Conservation (phyloP, 129 eudicot genomes). For the Arctium minus region DNA sequence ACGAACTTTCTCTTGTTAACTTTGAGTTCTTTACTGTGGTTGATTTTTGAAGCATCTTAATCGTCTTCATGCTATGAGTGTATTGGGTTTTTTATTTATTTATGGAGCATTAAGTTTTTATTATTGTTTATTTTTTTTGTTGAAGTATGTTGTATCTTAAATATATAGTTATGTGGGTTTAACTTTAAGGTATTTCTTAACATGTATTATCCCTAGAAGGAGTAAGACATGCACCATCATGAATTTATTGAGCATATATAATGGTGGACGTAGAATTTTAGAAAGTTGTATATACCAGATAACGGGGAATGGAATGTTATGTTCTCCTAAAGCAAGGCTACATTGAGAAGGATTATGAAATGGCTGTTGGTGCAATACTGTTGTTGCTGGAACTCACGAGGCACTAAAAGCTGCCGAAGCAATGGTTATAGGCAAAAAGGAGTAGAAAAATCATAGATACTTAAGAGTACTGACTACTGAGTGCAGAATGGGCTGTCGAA, state of each 20-base stretch:
- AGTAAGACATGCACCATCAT: not conserved
- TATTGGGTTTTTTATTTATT: not conserved
- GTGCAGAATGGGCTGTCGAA: not conserved
- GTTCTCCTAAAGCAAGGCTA: not conserved
- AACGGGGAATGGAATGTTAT: not conserved
- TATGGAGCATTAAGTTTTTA: not conserved
- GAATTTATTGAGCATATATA: not conserved
- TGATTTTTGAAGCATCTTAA: not conserved
- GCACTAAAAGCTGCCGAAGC: not conserved
- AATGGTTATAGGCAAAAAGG: too few species aligned
- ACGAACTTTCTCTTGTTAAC: not conserved
- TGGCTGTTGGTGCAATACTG: not conserved
- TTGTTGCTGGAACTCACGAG: not conserved
- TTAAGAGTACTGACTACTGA: not conserved
- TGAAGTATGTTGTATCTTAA: not conserved
- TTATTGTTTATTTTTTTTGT: not conserved
- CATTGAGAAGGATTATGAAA: not conserved
- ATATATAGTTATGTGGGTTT: not conserved
- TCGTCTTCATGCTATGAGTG: not conserved
- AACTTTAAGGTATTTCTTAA: not conserved
- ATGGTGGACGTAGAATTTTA: not conserved
- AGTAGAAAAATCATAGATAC: not conserved
- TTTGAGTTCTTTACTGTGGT: not conserved
- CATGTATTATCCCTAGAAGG: not conserved
- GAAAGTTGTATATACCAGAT: not conserved